Percentiles rank a stretch among this genome's conserved stretches.
These are phyloP conservation scores for Phytophthora foliorum DNA, from an alignment of 352 stramenopile genomes.

Conservation along the genomic window DNA sequence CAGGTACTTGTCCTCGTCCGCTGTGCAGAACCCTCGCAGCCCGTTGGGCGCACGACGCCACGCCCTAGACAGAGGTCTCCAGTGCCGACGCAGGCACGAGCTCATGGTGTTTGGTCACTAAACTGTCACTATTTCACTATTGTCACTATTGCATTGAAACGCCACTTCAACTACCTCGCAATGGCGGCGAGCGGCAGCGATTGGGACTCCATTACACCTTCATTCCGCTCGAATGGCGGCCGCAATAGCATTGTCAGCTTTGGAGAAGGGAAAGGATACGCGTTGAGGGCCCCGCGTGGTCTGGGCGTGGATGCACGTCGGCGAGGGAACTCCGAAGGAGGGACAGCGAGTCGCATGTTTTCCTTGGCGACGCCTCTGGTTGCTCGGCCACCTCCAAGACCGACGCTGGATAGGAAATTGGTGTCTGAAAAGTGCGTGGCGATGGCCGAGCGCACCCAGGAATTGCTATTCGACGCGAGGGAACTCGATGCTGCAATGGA, in stretches of 20 bases:
- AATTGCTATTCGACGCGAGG: slow-evolving; percentile 44
- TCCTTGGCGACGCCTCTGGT: slow-evolving; percentile 18
- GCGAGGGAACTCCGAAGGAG: slow-evolving; percentile 33
- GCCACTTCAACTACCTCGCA: slow-evolving; percentile 25
- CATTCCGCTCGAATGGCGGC: slow-evolving; percentile 1
- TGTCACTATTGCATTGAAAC: slow-evolving; percentile 11
- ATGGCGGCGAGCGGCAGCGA: slow-evolving; percentile 13
- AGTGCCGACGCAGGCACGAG: slow-evolving; percentile 13
- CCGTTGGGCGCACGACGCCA: slow-evolving; percentile 4
- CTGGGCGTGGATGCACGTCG: slow-evolving; percentile 21
- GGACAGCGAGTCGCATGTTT: slow-evolving; percentile 24
- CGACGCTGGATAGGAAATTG: slow-evolving; percentile 15
- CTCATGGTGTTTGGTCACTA: background rate
- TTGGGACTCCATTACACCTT: slow-evolving; percentile 20
- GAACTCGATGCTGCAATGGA: slow-evolving; percentile 45
- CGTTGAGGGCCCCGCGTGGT: slow-evolving; percentile 7
- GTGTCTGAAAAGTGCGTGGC: slow-evolving; percentile 51
- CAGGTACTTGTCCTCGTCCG: slow-evolving; percentile 76
- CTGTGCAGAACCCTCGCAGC: slow-evolving; percentile 35
- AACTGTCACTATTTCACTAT: background rate
- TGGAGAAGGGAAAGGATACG: slow-evolving; percentile 14
- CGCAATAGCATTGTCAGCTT: background rate
- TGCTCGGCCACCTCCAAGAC: slow-evolving; percentile 12
- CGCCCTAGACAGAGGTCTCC: slow-evolving; percentile 17
- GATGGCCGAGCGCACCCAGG: slow-evolving; percentile 43